These are phyloP conservation scores for Thelephora aurantiotincta DNA, from an alignment of 768 basidiomycete genomes.

Conservation along the genomic window DNA sequence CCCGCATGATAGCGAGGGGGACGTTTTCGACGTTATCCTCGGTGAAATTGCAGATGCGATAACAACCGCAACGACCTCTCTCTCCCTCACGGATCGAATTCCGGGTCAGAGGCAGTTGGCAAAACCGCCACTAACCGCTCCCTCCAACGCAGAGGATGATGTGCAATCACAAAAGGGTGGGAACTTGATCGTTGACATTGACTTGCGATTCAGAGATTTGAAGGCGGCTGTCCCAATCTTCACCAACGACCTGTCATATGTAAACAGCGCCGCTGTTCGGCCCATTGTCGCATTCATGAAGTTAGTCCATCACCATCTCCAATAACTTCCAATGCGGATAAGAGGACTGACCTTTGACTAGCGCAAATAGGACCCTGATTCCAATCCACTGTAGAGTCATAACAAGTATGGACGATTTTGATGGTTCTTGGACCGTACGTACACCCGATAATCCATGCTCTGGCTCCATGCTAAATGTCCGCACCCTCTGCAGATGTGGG, in stretches of 20 bases:
- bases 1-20: constrained; percentile 62
- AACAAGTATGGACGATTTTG: constrained; percentile 76
- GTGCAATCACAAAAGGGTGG: constrained; percentile 13
- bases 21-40: constrained; percentile 66
- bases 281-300: constrained; percentile 99
- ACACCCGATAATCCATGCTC: constrained; percentile 1
- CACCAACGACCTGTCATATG: constrained; percentile 76
- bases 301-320: constrained; percentile 29
- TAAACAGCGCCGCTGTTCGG: constrained; percentile 83
- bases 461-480: constrained; percentile 9
- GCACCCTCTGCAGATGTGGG: constrained; percentile 57
- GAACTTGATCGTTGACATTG: constrained; percentile 71
- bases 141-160: constrained; percentile 26
- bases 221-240: constrained; percentile 93
- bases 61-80: constrained; percentile 34
- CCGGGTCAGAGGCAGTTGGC: constrained; percentile 82
- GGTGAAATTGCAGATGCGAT: constrained; percentile 88
- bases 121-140: constrained; percentile 72
- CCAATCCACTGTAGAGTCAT: constrained; percentile 87
- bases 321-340: not conserved
- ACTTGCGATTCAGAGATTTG: constrained; percentile 86
- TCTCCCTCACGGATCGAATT: constrained; percentile 43
- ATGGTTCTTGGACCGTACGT: constrained; percentile 92
- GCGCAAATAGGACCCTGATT: constrained; percentile 85
- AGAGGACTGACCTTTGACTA: constrained; percentile 19